Conservation (phyloP, 164 flowering plant species). For the Aristolochia contorta region DNA sequence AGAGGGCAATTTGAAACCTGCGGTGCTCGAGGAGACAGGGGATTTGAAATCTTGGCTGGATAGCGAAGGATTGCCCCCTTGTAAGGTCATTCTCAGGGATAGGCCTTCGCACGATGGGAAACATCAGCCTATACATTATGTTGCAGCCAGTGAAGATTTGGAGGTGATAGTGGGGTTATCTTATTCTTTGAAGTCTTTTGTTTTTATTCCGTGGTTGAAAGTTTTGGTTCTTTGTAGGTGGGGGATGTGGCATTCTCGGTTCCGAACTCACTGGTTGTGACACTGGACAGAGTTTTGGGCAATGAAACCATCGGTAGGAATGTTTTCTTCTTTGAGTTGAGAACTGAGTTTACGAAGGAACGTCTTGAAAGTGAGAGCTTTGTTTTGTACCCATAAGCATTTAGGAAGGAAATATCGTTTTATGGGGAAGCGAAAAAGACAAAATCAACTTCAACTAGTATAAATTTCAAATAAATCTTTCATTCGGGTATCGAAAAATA, state of each 20-base stretch:
- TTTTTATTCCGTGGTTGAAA: neutral
- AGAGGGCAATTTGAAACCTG: constrained; percentile 20
- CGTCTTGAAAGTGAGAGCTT: too few species aligned
- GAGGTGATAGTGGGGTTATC: constrained; percentile 29
- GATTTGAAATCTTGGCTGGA: constrained; percentile 97
- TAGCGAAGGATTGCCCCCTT: constrained; percentile 73
- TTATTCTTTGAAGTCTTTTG: neutral
- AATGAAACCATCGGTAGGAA: constrained; percentile 80
- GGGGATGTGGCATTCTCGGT: constrained; percentile 91
- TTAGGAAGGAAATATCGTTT: too few species aligned
- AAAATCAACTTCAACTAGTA: too few species aligned
- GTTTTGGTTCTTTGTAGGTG: constrained; percentile 30
- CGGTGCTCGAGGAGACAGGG: constrained; percentile 27
- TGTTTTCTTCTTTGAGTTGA: neutral
- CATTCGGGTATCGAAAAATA: too few species aligned
- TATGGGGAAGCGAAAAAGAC: too few species aligned
- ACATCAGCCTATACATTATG: constrained; percentile 62
- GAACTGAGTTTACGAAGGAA: too few species aligned
- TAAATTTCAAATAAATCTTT: too few species aligned
- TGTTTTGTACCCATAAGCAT: too few species aligned
- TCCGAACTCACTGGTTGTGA: constrained; percentile 85
- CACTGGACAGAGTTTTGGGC: constrained; percentile 91
- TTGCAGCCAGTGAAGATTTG: constrained; percentile 90
- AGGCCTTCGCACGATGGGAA: constrained; percentile 47
- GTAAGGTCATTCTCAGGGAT: constrained; percentile 74